Evolutionary conservation across 805 yeast genomes (phyloP), one percentile per base, ranked within the genome.

Genomic region (Wickerhamomyces chaumierensis): DNA sequence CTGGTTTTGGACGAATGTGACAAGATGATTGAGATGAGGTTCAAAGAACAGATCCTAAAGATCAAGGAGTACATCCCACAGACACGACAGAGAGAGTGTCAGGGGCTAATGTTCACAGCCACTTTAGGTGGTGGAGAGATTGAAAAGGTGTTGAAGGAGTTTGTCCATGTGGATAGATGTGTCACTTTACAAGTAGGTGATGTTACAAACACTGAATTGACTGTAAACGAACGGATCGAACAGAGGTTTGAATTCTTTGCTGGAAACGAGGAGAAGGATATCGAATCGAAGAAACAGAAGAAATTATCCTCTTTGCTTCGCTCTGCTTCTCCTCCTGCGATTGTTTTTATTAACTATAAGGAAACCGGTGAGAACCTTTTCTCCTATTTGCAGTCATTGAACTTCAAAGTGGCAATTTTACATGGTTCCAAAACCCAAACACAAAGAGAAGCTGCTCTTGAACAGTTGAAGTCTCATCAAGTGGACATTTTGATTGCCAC

Each of bases 1-100:
- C 60, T 90, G 18, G 79, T 84, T 2, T 68, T 88, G 64, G 98
- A 90, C 62, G 98, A 90, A 60, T 95, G 96, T 2, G 98, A 90
- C 58, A 68, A 88, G 47, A 90, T 90, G 97, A 78, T 90, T 33
- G 95, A 87, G 56, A 71, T 90, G 74, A 96, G 96, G 4, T 90
- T 90, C 56, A 95, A 86, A 55, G 81, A 73, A 27, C 86, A 86
- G 51, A 72, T 90, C 35, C 71, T 69, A 18, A 65, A 69, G 33
- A 75, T 90, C 14, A 56, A 82, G 37, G 64, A 62, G 4, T 62
- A 62, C 29, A 62, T 84, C n/a, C 81, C 35, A 3, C 82, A 17
- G 11, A 28, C 85, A 1, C 57, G 40, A 35, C 62, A 63, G 21
- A 57, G 80, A 38, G 14, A 25, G 5, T 25, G 29, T 25, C 78